phyloP scores from a whole-genome alignment of 2,329 filamentous ascomycete genomes.

The Dactylella cylindrospora region DNA sequence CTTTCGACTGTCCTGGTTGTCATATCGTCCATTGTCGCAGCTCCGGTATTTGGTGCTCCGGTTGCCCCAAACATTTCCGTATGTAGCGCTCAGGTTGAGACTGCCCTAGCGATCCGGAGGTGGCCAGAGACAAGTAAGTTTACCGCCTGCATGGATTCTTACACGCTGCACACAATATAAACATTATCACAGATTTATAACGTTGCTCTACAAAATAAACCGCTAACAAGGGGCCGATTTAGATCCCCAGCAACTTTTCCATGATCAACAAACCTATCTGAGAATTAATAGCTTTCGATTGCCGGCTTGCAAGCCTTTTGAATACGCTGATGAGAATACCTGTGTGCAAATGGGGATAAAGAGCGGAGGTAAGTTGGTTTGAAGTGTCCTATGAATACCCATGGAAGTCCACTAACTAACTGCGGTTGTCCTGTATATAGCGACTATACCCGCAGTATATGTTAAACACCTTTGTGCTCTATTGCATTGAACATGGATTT shows the following conservation, averaged over 20 bases:
- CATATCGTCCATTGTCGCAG: constrained; percentile 4
- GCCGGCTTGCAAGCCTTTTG: constrained; percentile 14
- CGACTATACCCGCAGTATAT: constrained; percentile 9
- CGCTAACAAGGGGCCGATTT: not conserved
- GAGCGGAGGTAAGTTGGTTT: constrained; percentile 3
- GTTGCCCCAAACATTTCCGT: not conserved
- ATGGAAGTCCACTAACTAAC: not conserved
- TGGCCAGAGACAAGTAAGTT: constrained; percentile 20
- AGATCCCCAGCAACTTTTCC: constrained; percentile 5
- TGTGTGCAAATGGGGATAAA: constrained; percentile 7
- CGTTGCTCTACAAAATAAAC: not conserved
- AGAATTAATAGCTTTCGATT: constrained; percentile 14
- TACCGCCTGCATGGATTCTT: not conserved
- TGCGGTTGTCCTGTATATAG: not conserved
- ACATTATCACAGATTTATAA: too few species aligned
- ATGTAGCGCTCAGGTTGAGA: constrained; percentile 24
- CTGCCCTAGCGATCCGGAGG: constrained; percentile 1
- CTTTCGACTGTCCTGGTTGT: constrained; percentile 1
- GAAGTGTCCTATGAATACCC: not conserved
- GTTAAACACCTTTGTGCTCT: constrained; percentile 22
- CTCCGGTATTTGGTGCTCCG: constrained; percentile 7
- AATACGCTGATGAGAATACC: not conserved
- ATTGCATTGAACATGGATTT: constrained; percentile 8
- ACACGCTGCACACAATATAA: too few species aligned
- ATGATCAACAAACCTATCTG: constrained; percentile 18